Evolutionary conservation across 192 early-diverging fungal genomes (phyloP).

Genomic region (Coemansia erecta): DNA sequence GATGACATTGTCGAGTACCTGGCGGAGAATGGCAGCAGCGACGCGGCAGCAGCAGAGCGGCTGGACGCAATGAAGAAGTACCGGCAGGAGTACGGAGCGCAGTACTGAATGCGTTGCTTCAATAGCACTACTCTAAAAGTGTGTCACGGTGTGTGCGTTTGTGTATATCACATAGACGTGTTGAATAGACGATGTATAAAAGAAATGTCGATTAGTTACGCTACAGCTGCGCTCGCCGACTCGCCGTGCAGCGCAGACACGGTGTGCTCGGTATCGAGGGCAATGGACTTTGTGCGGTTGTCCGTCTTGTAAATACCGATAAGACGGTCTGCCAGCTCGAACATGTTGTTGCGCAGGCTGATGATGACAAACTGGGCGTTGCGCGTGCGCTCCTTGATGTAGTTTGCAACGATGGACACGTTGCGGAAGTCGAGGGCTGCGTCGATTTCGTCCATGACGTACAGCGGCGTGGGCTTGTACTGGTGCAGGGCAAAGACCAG

Average conservation of each 20-base stretch:
- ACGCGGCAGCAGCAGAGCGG: constrained; percentile 50
- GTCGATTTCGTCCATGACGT: constrained; percentile 99
- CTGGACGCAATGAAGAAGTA: constrained; percentile 77
- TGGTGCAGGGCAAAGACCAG: constrained; percentile 99
- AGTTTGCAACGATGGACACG: constrained; percentile 98
- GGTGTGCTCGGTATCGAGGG: constrained; percentile 42
- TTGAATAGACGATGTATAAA: not conserved
- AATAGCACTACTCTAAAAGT: too few relatives aligned
- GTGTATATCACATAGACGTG: too few relatives aligned
- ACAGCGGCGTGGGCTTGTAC: constrained; percentile 98
- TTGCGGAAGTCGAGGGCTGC: constrained; percentile 98
- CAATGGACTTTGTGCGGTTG: constrained; percentile 78
- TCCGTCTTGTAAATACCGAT: constrained; percentile 98
- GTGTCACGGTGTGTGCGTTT: too few relatives aligned
- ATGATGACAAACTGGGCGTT: constrained; percentile 99
- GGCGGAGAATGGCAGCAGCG: constrained; percentile 54
- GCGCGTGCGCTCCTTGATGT: constrained; percentile 95
- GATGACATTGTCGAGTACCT: constrained; percentile 87
- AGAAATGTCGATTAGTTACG: not conserved
- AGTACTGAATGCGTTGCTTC: constrained; percentile 16
- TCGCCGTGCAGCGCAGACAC: constrained; percentile 16
- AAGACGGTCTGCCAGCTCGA: constrained; percentile 97
- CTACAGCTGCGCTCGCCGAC: too few relatives aligned
- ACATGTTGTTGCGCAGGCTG: constrained; percentile 98
- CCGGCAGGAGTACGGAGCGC: constrained; percentile 77